These are phyloP conservation scores for Schoenoplectus triqueter DNA, from an alignment of 202 grass and related monocot genomes.

Conservation along the genomic window DNA sequence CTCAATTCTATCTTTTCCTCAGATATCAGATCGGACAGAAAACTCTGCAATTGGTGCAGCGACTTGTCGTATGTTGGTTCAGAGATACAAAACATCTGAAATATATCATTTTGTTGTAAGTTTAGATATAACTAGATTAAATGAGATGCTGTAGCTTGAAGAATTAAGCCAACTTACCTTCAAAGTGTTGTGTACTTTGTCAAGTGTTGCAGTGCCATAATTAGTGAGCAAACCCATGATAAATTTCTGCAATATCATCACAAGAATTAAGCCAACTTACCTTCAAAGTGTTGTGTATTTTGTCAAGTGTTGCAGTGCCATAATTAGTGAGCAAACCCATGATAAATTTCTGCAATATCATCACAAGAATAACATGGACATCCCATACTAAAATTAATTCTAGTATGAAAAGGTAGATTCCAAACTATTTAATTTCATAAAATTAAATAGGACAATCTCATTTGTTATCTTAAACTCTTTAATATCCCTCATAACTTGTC, in stretches of 20 bases:
- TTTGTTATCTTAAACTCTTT: not conserved
- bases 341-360: constrained; percentile 84
- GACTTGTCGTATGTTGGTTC: constrained; percentile 97
- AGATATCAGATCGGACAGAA: constrained; percentile 72
- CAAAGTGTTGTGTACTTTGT: constrained; percentile 95
- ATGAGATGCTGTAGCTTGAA: constrained; percentile 30
- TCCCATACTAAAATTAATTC: constrained; percentile 6
- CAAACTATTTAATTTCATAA: constrained; percentile 17
- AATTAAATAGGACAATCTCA: not conserved
- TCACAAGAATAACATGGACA: constrained; percentile 22
- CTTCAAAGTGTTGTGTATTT: constrained; percentile 98
- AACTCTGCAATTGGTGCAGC: constrained; percentile 86
- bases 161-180: constrained; percentile 54
- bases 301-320: constrained; percentile 83
- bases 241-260: constrained; percentile 69
- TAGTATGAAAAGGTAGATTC: not conserved
- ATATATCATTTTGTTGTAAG: not conserved
- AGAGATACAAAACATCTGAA: constrained; percentile 92
- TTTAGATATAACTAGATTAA: constrained; percentile 17
- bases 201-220: constrained; percentile 85
- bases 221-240: constrained; percentile 96
- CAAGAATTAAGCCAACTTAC: constrained; percentile 41
- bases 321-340: constrained; percentile 95
- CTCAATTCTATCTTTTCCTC: constrained; percentile 93
- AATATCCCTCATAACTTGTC: constrained; percentile 11